These are phyloP conservation scores for Neostapfia colusana DNA, from an alignment of 176 grass and related monocot genomes.

Conservation along the genomic window DNA sequence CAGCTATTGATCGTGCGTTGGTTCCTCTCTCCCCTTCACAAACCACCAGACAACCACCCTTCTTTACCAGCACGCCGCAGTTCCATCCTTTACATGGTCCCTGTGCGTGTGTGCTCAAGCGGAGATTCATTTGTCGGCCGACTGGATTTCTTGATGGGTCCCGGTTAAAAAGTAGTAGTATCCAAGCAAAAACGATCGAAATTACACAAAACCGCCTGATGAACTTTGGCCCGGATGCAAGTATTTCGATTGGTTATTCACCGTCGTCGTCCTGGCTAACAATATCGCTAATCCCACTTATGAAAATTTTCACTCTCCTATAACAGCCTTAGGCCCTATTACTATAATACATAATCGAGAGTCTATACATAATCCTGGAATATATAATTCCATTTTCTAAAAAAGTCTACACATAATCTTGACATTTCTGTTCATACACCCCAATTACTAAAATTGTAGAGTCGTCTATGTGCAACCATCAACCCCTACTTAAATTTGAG, in stretches of 20 bases:
- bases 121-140: conserved; percentile 25
- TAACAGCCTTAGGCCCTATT: too few relatives aligned
- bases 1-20: background rate
- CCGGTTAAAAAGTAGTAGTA: background rate
- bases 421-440: too few relatives aligned
- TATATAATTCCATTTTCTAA: too few relatives aligned
- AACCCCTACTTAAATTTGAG: too few relatives aligned
- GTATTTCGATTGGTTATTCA: background rate
- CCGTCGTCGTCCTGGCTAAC: too few relatives aligned
- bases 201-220: background rate
- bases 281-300: too few relatives aligned
- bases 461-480: too few relatives aligned
- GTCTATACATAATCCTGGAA: too few relatives aligned
- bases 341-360: too few relatives aligned
- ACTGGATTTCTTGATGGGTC: background rate
- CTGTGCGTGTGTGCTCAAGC: conserved; percentile 7
- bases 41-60: background rate
- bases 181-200: background rate
- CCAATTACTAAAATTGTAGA: too few relatives aligned
- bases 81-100: conserved; percentile 23
- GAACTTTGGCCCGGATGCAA: background rate
- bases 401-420: too few relatives aligned
- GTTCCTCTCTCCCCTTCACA: background rate
- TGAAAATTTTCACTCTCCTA: too few relatives aligned
- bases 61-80: background rate